These are phyloP conservation scores for Acer campestre DNA, from an alignment of 345 rosid genomes.

Conservation along the genomic window DNA sequence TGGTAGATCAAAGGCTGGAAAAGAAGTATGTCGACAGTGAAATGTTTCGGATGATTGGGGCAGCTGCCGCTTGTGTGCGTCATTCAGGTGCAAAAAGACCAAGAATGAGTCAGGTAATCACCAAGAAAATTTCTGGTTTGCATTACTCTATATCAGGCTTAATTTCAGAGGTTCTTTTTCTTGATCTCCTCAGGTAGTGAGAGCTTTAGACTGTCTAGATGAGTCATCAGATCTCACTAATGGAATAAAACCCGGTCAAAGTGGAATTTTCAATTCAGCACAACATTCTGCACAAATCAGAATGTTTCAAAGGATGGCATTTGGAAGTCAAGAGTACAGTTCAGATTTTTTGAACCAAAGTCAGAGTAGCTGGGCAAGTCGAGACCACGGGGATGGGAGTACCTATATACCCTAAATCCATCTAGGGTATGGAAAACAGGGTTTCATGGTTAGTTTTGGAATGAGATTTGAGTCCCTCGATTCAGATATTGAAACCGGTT, in stretches of 20 bases:
- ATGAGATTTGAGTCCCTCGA: conserved; percentile 12
- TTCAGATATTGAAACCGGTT: conserved; percentile 20
- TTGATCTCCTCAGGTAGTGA: conserved; percentile 53
- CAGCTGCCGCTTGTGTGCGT: conserved; percentile 96
- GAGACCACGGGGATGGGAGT: conserved; percentile 43
- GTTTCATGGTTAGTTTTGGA: conserved; percentile 23
- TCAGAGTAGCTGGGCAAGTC: conserved; percentile 86
- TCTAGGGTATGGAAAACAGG: not conserved
- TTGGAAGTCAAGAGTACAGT: conserved; percentile 87
- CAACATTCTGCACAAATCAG: conserved; percentile 94
- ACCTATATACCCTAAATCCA: conserved; percentile 42
- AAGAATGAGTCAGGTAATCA: conserved; percentile 87
- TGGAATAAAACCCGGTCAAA: conserved; percentile 93
- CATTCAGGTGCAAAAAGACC: conserved; percentile 92
- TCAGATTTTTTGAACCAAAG: conserved; percentile 61
- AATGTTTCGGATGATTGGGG: conserved; percentile 94
- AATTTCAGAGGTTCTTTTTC: not conserved
- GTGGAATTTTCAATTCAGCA: conserved; percentile 70
- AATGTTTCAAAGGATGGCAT: conserved; percentile 93
- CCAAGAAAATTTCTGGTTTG: not conserved
- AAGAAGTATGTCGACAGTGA: conserved; percentile 60
- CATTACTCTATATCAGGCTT: not conserved
- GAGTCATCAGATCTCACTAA: conserved; percentile 79
- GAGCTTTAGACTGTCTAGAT: conserved; percentile 80
- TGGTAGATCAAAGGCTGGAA: conserved; percentile 74